Base-by-base conservation (phyloP, 2,329 filamentous ascomycete genomes). In the Aspergillus felis region DNA sequence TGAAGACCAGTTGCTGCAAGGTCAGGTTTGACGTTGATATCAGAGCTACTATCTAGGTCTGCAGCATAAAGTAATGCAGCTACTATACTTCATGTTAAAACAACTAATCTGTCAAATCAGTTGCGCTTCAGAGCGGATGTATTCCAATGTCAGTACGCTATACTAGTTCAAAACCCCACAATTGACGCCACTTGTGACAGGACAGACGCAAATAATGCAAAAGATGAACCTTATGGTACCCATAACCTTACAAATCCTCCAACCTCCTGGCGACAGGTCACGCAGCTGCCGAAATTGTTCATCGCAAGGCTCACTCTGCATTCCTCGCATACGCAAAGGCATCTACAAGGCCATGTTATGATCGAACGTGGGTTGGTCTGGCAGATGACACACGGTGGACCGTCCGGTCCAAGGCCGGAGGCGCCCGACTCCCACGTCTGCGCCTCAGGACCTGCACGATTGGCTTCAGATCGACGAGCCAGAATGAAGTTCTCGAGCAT, bases 281-380 rank as follows among this genome's bases (percentile, higher is more conserved):
- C 92, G 71, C 94, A 99, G 70, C 91, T 95, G 62, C 92, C 91
- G 72, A 96, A 97, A 72, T 97, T 97, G 72, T 97, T 95, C 86
- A 96, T 92, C 3, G 94, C 94, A 61, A 97, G 81, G 47, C 91
- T 93, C 38, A 97, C 90, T 32, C 94, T 83, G 71, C 94, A 97
- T 64, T 97, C 94, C 72, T 99, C 94, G 71, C 94, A 97, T 12
- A 97, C 82, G 64, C 91, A 93, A 57, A 99, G 81, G 71, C 94
- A 99, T 2, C 94, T 89, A 72, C 94, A 99, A 0, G 94, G 94
- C 94, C 94, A 97, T 1, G 96, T 88, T 55, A 99, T 89, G 59
- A 97, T 89, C 7, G 90, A 95, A 20, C 94, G 83, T 3, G 92
- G 87, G n/a, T 84, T 83, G 55, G 86, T 86, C 72, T 97, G 93